Base-by-base conservation (phyloP, 352 stramenopile species). In the Phytophthora fragariaefolia region DNA sequence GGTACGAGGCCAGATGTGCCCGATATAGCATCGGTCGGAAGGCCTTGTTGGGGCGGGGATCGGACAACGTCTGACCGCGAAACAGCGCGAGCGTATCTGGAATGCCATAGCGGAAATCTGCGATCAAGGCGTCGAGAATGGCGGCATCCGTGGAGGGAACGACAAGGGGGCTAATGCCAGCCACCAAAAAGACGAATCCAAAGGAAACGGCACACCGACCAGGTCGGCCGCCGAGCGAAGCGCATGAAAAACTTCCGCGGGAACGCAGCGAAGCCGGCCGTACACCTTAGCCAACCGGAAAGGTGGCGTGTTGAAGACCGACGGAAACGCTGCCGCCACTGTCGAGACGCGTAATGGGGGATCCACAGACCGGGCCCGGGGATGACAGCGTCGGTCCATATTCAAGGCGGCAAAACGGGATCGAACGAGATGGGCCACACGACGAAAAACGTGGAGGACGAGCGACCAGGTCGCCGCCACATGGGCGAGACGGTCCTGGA, bases 11-110 rank as follows among this genome's bases (percentile, higher is more conserved):
- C 1, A 71, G 22, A 18, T 61, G 63, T 1, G 1, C 7, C 1
- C 48, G 54, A 43, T 71, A 71, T 5, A 71, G 24, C 38, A 47
- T 53, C 28, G 48, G 20, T 3, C 48, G 63, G 6, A 65, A 30
- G 1, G 47, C 54, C 23, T 70, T 70, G 30, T 65, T 70, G 0
- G 57, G 64, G 8, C 64, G 64, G 22, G 4, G 12, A 20, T 71
- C 63, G 1, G 1, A 8, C 5, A 30, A 3, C n/a, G 57, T 67
- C 30, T 72, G 50, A 38, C 64, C 32, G 0, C 57, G 64, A 13
- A 72, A 72, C 0, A 67, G 4, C 5, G 6, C 4, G 8, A 67
- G 43, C 0, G 50, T 63, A 6, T 48, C 63, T 5, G 36, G 2
- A 26, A 71, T 71, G 1, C 56, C 55, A 2, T 58, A 18, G 3